Base-by-base conservation (phyloP, 805 yeast species). In the Yamadazyma paraphyllophila region DNA sequence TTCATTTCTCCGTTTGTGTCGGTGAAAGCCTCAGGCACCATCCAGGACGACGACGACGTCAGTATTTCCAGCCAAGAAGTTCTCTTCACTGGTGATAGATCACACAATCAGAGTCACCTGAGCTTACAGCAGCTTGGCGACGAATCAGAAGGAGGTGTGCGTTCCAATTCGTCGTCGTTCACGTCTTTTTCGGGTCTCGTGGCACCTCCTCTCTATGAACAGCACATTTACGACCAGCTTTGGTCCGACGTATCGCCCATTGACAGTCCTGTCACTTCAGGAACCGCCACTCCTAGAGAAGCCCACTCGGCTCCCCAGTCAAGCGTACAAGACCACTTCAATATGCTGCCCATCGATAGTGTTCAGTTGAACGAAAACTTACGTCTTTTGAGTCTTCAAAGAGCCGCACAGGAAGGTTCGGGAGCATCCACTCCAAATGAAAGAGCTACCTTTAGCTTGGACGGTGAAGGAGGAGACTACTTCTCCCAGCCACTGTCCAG, bases 161-260 rank as follows among this genome's bases (percentile, higher is more conserved):
- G 50, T 14, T 60, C 71, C 7, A 62, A 59, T 47, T 51, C 53
- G n/a, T 61, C 57, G 34, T 67, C 71, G 1, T 52, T 43, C 32
- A 56, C 68, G 4, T 61, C 69, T 17, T 60, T 67, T 42, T 62
- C 63, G 12, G 76, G 75, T 6, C 59, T 80, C 38, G 74, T 80
- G 68, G 94, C 96, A 0, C 97, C 97, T 2, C 96, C 97, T 24
- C 76, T 84, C 46, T 90, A 90, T 61, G 90, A 81, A 48, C 80
- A 77, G 44, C 96, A 88, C 62, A 79, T 88, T 31, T 87, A 85
- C 62, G 97, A 90, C 64, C 71, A 86, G 45, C 64, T 90, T 16
- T 89, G 87, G 87, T 76, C 78, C 30, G 91, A 83, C 46, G 71
- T 81, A 7, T 68, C 80, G 4, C 82, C 80, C 4, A 50, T 63